Conservation (phyloP, 345 rosid species). For the Citrus medica region DNA sequence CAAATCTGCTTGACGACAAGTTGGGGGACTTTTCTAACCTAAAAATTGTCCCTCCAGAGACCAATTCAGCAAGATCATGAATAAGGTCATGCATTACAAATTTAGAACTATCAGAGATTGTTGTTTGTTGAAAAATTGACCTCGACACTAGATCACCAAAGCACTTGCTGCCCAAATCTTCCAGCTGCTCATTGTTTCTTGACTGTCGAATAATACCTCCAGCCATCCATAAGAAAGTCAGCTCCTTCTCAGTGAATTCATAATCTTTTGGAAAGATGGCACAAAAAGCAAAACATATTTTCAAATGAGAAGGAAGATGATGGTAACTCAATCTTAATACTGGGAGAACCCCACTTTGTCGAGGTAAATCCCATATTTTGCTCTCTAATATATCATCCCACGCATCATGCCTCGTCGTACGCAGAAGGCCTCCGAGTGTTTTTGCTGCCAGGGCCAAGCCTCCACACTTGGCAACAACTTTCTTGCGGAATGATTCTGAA, state of each 20-base stretch:
- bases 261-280: no score
- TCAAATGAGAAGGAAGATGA: no score
- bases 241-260: no score
- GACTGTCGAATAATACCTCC: not conserved
- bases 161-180: not conserved
- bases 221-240: not conserved
- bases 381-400: no score
- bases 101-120: not conserved
- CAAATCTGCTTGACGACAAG: no score
- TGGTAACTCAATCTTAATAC: no score
- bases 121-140: constrained; percentile 15
- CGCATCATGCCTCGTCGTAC: fast-evolving
- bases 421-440: not conserved
- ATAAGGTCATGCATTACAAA: not conserved
- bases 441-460: no score
- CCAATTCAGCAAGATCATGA: not conserved
- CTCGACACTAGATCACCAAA: constrained; percentile 2
- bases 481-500: no score
- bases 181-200: not conserved
- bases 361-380: no score
- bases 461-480: no score
- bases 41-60: not conserved
- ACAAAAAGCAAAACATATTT: no score
- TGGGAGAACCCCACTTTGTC: fast-evolving
- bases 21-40: not conserved